phyloP scores from a whole-genome alignment of 139 green algal species.

The Picochlorum sp. region DNA sequence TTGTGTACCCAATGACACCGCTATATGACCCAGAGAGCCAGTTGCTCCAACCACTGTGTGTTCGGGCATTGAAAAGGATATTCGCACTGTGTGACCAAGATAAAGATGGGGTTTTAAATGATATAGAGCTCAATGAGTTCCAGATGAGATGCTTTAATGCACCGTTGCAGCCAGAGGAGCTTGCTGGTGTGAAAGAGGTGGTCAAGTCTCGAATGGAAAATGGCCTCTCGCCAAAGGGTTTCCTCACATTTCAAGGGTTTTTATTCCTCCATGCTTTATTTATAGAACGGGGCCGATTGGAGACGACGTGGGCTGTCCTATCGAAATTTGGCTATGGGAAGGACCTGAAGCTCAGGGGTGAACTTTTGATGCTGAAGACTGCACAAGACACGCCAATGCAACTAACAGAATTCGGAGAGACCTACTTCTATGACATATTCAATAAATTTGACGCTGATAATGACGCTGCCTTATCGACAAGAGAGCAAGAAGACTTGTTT shows the following conservation, averaged over 20 bases:
- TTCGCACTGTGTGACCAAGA: conserved; percentile 80
- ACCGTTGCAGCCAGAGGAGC: conserved; percentile 66
- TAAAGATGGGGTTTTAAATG: conserved; percentile 59
- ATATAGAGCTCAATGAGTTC: conserved; percentile 81
- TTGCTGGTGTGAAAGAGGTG: conserved; percentile 78
- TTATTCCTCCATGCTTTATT: conserved; percentile 91
- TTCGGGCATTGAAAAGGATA: conserved; percentile 72
- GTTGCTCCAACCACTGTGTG: conserved; percentile 50
- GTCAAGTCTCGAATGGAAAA: conserved; percentile 55
- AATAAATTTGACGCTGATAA: conserved; percentile 37
- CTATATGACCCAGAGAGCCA: conserved; percentile 62
- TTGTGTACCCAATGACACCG: conserved; percentile 79
- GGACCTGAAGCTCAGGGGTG: conserved; percentile 44
- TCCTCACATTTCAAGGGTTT: conserved; percentile 80
- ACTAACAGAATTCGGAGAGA: conserved; percentile 35
- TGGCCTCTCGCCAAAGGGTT: conserved; percentile 48
- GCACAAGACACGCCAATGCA: conserved; percentile 44
- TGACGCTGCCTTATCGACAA: conserved; percentile 39
- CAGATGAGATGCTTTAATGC: conserved; percentile 69
- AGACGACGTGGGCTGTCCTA: conserved; percentile 86
- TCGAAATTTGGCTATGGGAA: conserved; percentile 74
- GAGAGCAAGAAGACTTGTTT: conserved; percentile 49
- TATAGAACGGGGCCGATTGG: conserved; percentile 82
- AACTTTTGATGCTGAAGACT: conserved; percentile 46
- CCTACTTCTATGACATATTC: conserved; percentile 56